Evolutionary conservation across 2,329 filamentous ascomycete species (phyloP).

Genomic region (Aspergillus flavus): DNA sequence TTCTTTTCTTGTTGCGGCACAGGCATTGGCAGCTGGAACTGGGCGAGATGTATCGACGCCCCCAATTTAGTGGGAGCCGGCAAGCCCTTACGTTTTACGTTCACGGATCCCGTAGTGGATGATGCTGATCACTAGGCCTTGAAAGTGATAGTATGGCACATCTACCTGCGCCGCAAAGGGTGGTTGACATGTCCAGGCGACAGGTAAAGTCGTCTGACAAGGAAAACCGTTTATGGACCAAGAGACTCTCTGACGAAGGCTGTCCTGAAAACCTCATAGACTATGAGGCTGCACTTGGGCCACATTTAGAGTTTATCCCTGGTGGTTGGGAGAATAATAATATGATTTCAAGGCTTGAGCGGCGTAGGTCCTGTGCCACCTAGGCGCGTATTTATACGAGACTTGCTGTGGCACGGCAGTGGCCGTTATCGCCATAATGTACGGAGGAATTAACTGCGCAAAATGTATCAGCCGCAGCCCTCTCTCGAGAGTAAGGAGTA

Average conservation of each 20-base stretch:
- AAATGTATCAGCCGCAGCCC: background rate
- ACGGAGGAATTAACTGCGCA: background rate
- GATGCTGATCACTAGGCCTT: background rate
- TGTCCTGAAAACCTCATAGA: background rate
- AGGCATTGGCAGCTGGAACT: background rate
- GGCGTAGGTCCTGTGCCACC: constrained; percentile 10
- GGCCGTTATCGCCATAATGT: background rate
- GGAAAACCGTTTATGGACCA: background rate
- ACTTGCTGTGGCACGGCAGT: background rate
- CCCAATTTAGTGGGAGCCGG: background rate
- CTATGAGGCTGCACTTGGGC: background rate
- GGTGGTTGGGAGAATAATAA: background rate
- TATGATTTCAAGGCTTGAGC: background rate
- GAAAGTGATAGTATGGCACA: background rate
- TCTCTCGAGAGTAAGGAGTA: background rate
- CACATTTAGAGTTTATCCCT: constrained; percentile 5
- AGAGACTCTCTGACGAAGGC: background rate
- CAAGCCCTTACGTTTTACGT: background rate
- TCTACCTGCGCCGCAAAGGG: background rate
- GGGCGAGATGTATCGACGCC: background rate
- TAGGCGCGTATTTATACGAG: constrained; percentile 1
- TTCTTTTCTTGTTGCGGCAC: background rate
- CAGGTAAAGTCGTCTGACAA: background rate
- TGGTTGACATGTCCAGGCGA: background rate
- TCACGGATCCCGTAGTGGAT: background rate